Evolutionary conservation across 805 yeast genomes (phyloP), one percentile per base, ranked within the genome.

Genomic region (Candida sithepensis): DNA sequence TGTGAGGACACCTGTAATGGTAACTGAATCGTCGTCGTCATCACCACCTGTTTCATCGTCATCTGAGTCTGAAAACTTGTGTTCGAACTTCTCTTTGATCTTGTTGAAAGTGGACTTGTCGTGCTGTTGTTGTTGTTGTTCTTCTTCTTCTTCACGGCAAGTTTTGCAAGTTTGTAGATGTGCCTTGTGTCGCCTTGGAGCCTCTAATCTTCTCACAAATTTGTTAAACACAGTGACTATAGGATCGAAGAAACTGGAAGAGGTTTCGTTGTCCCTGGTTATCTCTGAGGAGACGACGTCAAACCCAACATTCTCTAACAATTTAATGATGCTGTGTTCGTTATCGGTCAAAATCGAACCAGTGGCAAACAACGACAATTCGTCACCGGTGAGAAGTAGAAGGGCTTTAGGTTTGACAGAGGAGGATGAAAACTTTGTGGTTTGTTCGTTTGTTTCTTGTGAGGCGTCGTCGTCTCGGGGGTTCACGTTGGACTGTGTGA

Each of bases 151-250:
- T 9, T 63, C 63, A 44, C 66, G 65, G 56, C 84, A 78, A 22
- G 60, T 61, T 13, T 61, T 50, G 51, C 84, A 78, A 48, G 68
- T 55, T 43, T 71, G 59, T 28, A 72, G 32, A 51, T 78, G 84
- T 38, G 57, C 58, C 43, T 60, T 61, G 1, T 51, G 51, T 50
- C 54, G 36, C 49, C 45, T 49, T 48, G 52, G 24, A 47, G 47
- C 41, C 50, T 50, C 42, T 49, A 56, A 48, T 56, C 59, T 39
- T 47, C 53, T 10, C 51, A 39, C 50, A 56, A 56, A 19, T 59
- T 44, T 26, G 44, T 42, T n/a, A 45, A 57, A 10, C 46, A 46
- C n/a, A 41, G 56, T 21, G 43, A 41, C 22, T 50, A 48, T 13
- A n/a, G 53, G 55, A 37, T 51, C 59, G 41, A 53, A 43, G 51